A percentile compares a stretch with the other conserved stretches of the same genome.
phyloP scores from a whole-genome alignment of 371 early-diverging fungal species.

The Choanephora cucurbitarum region DNA sequence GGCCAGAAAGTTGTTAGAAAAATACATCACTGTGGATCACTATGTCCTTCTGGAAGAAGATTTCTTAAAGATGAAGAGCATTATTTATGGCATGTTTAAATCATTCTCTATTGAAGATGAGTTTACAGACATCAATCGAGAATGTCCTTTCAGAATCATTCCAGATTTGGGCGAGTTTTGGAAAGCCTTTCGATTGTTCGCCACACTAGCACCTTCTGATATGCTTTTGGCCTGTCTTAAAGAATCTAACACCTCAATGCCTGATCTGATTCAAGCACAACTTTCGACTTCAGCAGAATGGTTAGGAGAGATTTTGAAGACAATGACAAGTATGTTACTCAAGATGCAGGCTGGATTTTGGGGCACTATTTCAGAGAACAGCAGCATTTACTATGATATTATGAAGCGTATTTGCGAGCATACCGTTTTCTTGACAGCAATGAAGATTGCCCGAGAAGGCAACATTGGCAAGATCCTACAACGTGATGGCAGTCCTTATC shows the following conservation, averaged over 20 bases:
- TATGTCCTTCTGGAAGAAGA: constrained; percentile 12
- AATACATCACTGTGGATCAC: constrained; percentile 21
- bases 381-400: constrained; percentile 19
- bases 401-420: constrained; percentile 39
- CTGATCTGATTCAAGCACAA: constrained; percentile 19
- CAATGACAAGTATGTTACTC: constrained; percentile 31
- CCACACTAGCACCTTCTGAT: constrained; percentile 15
- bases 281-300: constrained; percentile 17
- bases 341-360: constrained; percentile 34
- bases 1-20: constrained; percentile 45
- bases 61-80: constrained; percentile 6
- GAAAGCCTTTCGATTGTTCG: constrained; percentile 33
- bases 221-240: constrained; percentile 8
- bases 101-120: constrained; percentile 12
- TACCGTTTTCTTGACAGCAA: constrained; percentile 31
- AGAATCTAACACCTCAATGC: constrained; percentile 21
- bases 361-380: constrained; percentile 15
- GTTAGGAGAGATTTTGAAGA: constrained; percentile 35
- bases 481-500: constrained; percentile 38
- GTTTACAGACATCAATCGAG: background rate
- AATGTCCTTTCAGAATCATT: constrained; percentile 14
- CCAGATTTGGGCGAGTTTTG: constrained; percentile 32
- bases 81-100: constrained; percentile 10
- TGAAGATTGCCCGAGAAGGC: constrained; percentile 39
- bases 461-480: constrained; percentile 34